Percentiles rank a stretch among this genome's conserved stretches.
Conservation (phyloP, 805 yeast species). For the Candida tammaniensis region DNA sequence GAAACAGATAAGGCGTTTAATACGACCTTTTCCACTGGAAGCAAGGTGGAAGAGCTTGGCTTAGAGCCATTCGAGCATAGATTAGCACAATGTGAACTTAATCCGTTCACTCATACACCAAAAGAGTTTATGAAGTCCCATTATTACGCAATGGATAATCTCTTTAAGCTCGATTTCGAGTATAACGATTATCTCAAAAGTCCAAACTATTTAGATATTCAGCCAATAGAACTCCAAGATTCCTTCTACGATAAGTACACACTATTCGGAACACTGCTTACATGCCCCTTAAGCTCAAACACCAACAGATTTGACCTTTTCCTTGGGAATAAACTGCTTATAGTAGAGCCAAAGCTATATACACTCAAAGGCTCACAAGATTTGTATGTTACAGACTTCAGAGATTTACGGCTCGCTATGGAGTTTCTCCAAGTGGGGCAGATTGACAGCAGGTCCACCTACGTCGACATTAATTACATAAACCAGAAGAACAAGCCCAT, state of each 20-base stretch:
- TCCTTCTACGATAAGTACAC: conserved; percentile 28
- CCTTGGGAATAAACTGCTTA: conserved; percentile 26
- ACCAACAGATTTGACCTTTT: conserved; percentile 24
- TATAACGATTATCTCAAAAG: conserved; percentile 38
- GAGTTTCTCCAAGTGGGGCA: conserved; percentile 43
- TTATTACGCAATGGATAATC: conserved; percentile 33
- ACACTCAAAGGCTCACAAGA: conserved; percentile 19
- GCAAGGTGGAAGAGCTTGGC: neutral
- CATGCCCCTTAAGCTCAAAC: conserved; percentile 22
- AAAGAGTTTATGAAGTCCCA: conserved; percentile 32
- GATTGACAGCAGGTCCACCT: conserved; percentile 29
- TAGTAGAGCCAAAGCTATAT: conserved; percentile 10
- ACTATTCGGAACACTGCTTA: conserved; percentile 15
- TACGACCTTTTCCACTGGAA: neutral
- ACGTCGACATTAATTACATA: conserved; percentile 14
- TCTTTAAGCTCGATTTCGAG: conserved; percentile 45
- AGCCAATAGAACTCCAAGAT: conserved; percentile 27
- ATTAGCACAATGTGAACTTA: conserved; percentile 30
- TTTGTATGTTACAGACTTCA: conserved; percentile 39
- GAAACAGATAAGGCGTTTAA: neutral
- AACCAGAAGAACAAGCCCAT: conserved; percentile 2
- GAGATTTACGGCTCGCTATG: conserved; percentile 42
- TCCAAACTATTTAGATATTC: conserved; percentile 37
- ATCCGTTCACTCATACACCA: conserved; percentile 17
- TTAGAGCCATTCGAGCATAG: conserved; percentile 7